Conservation (phyloP, 257 asterid genomes). For the Solanum lignicaule region DNA sequence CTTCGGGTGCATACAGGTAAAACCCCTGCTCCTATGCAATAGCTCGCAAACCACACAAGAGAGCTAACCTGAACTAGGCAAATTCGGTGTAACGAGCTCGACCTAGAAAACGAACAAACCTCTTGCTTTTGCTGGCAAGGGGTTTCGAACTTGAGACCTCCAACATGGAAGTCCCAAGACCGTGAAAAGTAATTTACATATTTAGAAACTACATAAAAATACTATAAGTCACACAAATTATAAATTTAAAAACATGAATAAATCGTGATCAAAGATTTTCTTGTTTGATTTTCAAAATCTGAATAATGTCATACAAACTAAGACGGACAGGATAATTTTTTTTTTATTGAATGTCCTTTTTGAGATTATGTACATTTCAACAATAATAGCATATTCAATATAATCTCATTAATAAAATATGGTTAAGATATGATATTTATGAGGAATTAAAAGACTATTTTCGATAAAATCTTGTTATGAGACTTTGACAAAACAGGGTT, state of each 20-base stretch:
- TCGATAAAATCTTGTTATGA: background rate
- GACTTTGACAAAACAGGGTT: background rate
- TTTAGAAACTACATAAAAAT: background rate
- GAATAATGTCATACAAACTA: background rate
- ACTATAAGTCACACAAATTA: background rate
- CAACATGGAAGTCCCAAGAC: background rate
- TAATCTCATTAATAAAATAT: background rate
- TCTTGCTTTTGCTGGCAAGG: background rate
- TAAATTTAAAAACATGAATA: background rate
- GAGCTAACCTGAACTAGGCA: no score
- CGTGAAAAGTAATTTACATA: background rate
- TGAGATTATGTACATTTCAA: background rate
- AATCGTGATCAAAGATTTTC: background rate
- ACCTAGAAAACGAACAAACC: background rate
- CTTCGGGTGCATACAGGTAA: background rate
- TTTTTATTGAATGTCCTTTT: background rate
- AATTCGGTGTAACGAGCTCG: rapidly evolving
- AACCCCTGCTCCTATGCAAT: background rate
- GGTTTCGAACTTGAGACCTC: background rate
- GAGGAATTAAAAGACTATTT: background rate
- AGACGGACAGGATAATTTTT: rapidly evolving
- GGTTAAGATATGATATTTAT: background rate
- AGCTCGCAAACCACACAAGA: background rate
- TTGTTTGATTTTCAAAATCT: background rate
- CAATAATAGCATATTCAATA: no score